Evolutionary conservation across 805 yeast genomes (phyloP).

Genomic region (Sungouiella thailandica): DNA sequence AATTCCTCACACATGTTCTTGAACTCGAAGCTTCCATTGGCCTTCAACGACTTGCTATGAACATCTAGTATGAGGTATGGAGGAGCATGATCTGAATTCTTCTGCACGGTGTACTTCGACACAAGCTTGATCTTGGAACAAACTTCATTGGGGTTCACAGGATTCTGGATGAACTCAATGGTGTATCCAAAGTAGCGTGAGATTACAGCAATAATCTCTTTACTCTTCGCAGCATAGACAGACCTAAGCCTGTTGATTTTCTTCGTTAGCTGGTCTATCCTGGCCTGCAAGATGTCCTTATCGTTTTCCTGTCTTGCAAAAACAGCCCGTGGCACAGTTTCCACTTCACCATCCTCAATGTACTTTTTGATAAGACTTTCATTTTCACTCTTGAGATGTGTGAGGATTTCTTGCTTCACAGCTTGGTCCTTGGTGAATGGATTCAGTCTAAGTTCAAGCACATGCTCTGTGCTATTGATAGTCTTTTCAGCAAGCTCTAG

Average conservation of each 20-base stretch:
- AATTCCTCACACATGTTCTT: conserved; percentile 42
- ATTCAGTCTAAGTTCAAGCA: conserved; percentile 61
- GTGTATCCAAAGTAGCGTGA: conserved; percentile 67
- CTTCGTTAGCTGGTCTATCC: conserved; percentile 47
- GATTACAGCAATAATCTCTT: conserved; percentile 64
- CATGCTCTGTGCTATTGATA: conserved; percentile 28
- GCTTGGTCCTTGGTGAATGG: conserved; percentile 61
- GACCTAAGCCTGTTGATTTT: conserved; percentile 49
- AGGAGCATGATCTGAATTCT: conserved; percentile 12
- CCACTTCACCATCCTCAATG: conserved; percentile 13
- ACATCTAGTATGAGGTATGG: conserved; percentile 56
- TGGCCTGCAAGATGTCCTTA: conserved; percentile 40
- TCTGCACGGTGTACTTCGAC: conserved; percentile 35
- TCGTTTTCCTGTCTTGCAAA: conserved; percentile 61
- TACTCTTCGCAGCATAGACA: conserved; percentile 60
- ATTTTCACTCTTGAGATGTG: conserved; percentile 54
- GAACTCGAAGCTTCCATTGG: conserved; percentile 38
- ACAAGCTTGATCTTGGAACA: conserved; percentile 51
- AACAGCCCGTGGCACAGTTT: conserved; percentile 53
- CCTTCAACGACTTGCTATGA: conserved; percentile 48
- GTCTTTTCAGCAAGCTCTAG: conserved; percentile 20
- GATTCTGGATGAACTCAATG: conserved; percentile 55
- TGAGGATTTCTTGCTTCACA: conserved; percentile 49
- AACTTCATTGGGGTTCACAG: conserved; percentile 39
- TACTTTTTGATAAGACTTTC: conserved; percentile 39